Conservation (phyloP, 2,329 filamentous ascomycete genomes). For the Aspergillus pseudoviridinutans region DNA sequence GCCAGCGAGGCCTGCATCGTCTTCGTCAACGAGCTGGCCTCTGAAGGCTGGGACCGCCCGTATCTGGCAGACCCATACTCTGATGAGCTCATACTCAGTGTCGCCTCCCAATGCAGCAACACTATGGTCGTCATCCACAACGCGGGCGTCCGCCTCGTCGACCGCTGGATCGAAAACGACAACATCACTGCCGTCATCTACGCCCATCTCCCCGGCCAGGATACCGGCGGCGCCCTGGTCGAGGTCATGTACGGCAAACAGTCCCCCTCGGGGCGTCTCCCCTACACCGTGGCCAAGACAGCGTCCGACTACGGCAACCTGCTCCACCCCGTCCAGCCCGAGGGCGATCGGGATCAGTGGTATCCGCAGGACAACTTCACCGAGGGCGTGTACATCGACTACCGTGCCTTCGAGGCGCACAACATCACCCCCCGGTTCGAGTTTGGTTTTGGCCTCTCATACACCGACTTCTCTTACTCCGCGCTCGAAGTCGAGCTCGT, state of each 20-base stretch:
- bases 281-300: constrained; percentile 57
- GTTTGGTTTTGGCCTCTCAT: constrained; percentile 55
- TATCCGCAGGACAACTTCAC: constrained; percentile 39
- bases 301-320: constrained; percentile 51
- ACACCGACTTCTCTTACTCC: constrained; percentile 52
- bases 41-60: constrained; percentile 34
- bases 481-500: constrained; percentile 34
- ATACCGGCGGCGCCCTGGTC: constrained; percentile 54
- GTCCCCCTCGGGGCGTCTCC: constrained; percentile 52
- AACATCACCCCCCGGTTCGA: constrained; percentile 51
- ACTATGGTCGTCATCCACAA: constrained; percentile 64
- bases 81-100: constrained; percentile 52
- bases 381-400: constrained; percentile 53
- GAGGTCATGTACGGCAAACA: constrained; percentile 54
- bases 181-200: constrained; percentile 62
- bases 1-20: constrained; percentile 41
- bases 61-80: constrained; percentile 37
- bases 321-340: neutral
- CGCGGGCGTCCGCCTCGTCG: constrained; percentile 55
- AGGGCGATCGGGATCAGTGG: constrained; percentile 6
- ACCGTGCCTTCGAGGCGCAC: constrained; percentile 51
- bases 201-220: constrained; percentile 61
- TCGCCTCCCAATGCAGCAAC: constrained; percentile 57
- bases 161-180: constrained; percentile 54
- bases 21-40: constrained; percentile 53